A percentile compares a stretch with the other conserved stretches of the same genome.
Conservation (phyloP, 257 asterid genomes). For the Sherardia arvensis region DNA sequence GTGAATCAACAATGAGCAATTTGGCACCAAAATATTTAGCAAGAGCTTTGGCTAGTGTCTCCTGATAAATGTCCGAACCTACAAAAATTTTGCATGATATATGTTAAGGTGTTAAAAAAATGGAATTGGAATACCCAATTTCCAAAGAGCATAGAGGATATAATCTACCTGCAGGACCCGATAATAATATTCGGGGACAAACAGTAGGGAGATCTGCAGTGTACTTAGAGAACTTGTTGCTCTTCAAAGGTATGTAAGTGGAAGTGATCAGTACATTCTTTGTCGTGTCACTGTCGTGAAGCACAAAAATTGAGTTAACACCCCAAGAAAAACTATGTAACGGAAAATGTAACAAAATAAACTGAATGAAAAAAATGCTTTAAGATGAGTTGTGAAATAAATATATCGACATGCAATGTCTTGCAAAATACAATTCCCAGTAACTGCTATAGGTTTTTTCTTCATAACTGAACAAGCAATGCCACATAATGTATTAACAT, state of each 20-base stretch:
- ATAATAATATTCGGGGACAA: constrained; percentile 71
- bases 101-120: constrained; percentile 6
- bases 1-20: constrained; percentile 62
- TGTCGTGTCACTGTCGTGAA: constrained; percentile 57
- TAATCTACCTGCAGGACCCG: constrained; percentile 75
- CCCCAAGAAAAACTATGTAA: background rate
- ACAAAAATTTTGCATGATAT: constrained; percentile 2
- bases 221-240: constrained; percentile 39
- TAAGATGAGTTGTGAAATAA: background rate
- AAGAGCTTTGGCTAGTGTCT: constrained; percentile 68
- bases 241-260: constrained; percentile 57
- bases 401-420: background rate
- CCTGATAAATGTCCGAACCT: constrained; percentile 95
- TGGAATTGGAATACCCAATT: background rate
- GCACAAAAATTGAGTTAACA: constrained; percentile 2
- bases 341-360: background rate
- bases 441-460: background rate
- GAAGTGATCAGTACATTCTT: constrained; percentile 76
- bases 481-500: too few relatives aligned
- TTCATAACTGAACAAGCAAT: background rate
- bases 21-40: constrained; percentile 53
- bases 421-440: background rate
- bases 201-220: constrained; percentile 60
- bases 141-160: constrained; percentile 7
- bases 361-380: background rate